A percentile compares a stretch with the other conserved stretches of the same genome.
Conservation (phyloP, 495 filamentous ascomycete genomes). For the Darksidea phi region DNA sequence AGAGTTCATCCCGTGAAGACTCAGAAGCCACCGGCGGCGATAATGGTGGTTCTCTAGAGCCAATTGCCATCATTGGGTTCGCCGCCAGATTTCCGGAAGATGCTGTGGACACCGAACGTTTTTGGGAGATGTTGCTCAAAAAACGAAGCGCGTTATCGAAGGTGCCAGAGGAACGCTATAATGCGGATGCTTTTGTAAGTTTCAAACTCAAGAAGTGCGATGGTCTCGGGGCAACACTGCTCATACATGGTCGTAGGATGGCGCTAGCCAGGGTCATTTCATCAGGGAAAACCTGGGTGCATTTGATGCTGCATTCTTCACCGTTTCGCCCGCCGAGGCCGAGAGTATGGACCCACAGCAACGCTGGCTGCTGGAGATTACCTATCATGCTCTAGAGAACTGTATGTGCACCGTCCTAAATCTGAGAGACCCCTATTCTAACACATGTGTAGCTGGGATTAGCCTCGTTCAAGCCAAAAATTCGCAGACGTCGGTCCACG, state of each 20-base stretch:
- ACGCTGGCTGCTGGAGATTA: conserved; percentile 4
- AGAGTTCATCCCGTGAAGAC: background rate
- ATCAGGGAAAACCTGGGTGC: background rate
- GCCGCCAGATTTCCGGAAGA: background rate
- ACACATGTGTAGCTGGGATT: conserved; percentile 5
- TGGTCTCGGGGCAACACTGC: background rate
- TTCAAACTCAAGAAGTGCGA: background rate
- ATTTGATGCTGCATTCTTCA: conserved; percentile 21
- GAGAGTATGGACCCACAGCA: conserved; percentile 13
- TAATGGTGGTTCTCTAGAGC: background rate
- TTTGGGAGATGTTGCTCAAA: background rate
- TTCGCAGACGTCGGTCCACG: conserved; percentile 4
- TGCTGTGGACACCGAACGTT: background rate
- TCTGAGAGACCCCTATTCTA: background rate
- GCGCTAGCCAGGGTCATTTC: background rate
- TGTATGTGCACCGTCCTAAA: background rate
- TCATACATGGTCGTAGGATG: background rate
- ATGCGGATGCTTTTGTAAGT: background rate
- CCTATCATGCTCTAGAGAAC: conserved; percentile 18
- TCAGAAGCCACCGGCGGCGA: background rate
- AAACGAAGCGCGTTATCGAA: background rate
- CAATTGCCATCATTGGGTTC: background rate
- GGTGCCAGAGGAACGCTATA: background rate
- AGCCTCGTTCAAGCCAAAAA: background rate
- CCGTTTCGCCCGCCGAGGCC: conserved; percentile 1